Base-by-base conservation (phyloP, 2,329 filamentous ascomycete species). In the Curvularia eragrostidis region DNA sequence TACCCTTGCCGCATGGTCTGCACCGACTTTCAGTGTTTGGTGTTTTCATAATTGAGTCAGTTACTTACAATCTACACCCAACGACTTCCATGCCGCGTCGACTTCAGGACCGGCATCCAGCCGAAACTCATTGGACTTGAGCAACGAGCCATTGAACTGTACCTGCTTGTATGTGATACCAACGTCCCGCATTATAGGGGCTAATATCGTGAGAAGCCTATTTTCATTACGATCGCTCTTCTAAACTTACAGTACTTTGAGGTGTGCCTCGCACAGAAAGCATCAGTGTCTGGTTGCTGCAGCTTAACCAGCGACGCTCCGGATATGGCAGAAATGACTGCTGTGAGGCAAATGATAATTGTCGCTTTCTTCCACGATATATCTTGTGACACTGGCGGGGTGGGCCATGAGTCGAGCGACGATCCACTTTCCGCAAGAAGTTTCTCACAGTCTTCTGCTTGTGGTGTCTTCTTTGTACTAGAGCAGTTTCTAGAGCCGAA, bases 131-230 rank as follows among this genome's bases (percentile, higher is more conserved):
- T 83, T 83, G 58, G 85, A 80, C 2, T 83, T 74, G 52, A 86
- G 62, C 9, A 89, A 82, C 0, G 83, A 84, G 0, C 85, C 85
- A 56, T 88, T 85, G 70, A 87, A 88, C 1, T 65, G 64, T 28
- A 80, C 68, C 2, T 62, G 58, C 3, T 71, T 66, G 61, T 80
- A 83, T 9, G 68, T 68, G 3, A 83, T 70, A 7, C 74, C 68
- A 5, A 83, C 70, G 19, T 82, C 77, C 9, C 77, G 72, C 10
- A 74, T 54, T 3, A 76, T 67, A 1, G 75, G 74, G 13, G 73
- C 74, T 75, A 10, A 21, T 8, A 8, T 5, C 15, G 5, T 32
- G 63, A 52, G 28, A 21, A 38, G 2, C 8, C 30, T 13, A n/a
- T 13, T 34, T 23, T 3, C 13, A n/a, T 18, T 21, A 12, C n/a